Evolutionary conservation across 805 yeast species (phyloP).

Genomic region (Candida parachauliodes): DNA sequence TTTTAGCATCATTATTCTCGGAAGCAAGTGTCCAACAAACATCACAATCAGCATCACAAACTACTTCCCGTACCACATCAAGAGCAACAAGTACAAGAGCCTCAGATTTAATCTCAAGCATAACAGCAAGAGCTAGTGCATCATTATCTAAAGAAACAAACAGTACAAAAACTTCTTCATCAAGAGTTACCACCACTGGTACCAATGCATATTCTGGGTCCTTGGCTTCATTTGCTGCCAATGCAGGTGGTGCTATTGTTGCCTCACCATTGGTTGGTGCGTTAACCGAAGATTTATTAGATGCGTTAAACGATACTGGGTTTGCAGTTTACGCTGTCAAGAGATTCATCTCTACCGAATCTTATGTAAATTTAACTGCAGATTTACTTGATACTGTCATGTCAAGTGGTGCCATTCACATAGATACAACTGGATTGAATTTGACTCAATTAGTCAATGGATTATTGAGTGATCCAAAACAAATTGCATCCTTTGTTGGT

Average conservation of each 20-base stretch:
- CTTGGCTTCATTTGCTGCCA: constrained; percentile 25
- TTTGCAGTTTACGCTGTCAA: constrained; percentile 36
- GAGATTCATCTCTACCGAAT: constrained; percentile 29
- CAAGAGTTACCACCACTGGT: constrained; percentile 11
- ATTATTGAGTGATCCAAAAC: constrained; percentile 22
- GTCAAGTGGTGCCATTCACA: constrained; percentile 22
- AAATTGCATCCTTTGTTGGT: constrained; percentile 17
- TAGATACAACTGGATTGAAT: constrained; percentile 22
- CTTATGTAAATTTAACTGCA: constrained; percentile 35
- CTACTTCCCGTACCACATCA: too few relatives aligned
- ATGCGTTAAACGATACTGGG: constrained; percentile 40
- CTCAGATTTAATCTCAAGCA: neutral
- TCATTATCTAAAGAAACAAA: neutral
- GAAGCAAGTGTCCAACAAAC: constrained; percentile 5
- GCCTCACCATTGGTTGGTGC: constrained; percentile 22
- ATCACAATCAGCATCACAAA: neutral
- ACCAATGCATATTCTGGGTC: constrained; percentile 16
- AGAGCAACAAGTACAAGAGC: neutral
- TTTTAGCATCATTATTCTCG: constrained; percentile 3
- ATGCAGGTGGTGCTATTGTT: constrained; percentile 25
- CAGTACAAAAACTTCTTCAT: constrained; percentile 2
- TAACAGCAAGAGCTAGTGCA: neutral
- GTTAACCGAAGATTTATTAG: constrained; percentile 18
- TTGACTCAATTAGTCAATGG: constrained; percentile 21
- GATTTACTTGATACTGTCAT: constrained; percentile 25